Base-by-base conservation (phyloP, 495 filamentous ascomycete genomes). In the Platismatia glauca region DNA sequence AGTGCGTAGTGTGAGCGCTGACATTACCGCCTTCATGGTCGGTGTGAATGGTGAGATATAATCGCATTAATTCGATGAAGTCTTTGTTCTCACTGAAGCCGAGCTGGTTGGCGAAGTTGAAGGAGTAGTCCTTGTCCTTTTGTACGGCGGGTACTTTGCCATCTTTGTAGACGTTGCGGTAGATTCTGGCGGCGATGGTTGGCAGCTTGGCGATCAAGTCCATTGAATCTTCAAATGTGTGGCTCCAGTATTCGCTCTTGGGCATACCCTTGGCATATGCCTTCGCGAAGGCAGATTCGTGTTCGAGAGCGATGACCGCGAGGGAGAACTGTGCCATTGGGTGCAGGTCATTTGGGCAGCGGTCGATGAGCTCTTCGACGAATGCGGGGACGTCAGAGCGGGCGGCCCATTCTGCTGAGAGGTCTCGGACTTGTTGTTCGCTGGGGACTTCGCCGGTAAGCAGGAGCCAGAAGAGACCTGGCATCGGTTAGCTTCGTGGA, bases 201-300 rank as follows among this genome's bases (percentile, higher is more conserved):
- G 94, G 94, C 67, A 98, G 89, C 86, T 97, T 98, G 75, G 94
- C 95, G 76, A 98, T 97, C 73, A 97, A 81, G 80, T 98, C 92
- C 94, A 98, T 97, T 62, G 92, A 95, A 80, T 98, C 94, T 84
- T 98, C 94, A 72, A 95, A 98, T 68, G 94, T 96, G 82, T 97
- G 90, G 77, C 84, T 85, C 94, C 94, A 98, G 89, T 98, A 98
- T 67, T 97, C 90, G 76, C 88, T 89, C 87, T 98, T 98, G 83
- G 90, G 92, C 72, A 98, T 88, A 73, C 94, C 94, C 84, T 94
- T 96, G 69, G 91, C 93, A 71, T 98, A 98, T 70, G 93, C 93
- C 81, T 95, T 96, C 71, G 95, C 85, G 77, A 98, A 98, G 59
- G 89, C 84, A 57, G 94, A 97, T 78, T 95, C 94, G 75, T 95